Evolutionary conservation across 2,329 filamentous ascomycete species (phyloP), one percentile per base, ranked within the genome.

Genomic region (Sporothrix dimorphospora): DNA sequence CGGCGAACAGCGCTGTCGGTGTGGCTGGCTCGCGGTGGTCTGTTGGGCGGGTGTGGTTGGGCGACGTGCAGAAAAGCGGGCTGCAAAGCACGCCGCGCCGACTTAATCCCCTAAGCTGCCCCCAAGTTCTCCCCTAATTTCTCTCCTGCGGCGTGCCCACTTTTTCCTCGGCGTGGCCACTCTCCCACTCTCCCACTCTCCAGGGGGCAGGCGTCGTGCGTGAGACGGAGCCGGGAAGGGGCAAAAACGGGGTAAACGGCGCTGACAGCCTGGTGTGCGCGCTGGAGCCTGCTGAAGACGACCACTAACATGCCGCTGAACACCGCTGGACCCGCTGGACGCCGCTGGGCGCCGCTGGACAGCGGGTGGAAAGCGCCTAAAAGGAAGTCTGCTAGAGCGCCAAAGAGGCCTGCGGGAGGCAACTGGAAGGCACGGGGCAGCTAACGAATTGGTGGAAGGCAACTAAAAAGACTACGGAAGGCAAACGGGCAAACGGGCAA

Each of bases 101-200:
- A 42, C n/a, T 40, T 21, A 40, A 14, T 34, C 14, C 21, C 4
- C 5, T 24, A 30, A 30, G 16, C 19, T n/a, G n/a, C n/a, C n/a
- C n/a, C n/a, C n/a, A n/a, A n/a, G n/a, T n/a, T n/a, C n/a, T 12
- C 59, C 34, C 19, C 42, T 51, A 30, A 49, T 67, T 67, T 51
- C 63, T 34, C 63, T 21, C 42, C 63, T 51, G 61, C 24, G 42
- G 14, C 8, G n/a, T 7, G 24, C 9, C 63, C 63, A 67, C 63
- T 67, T 51, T 66, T 67, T 27, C 38, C 63, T 67, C 42, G 63
- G 63, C 63, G 63, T 67, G 40, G 42, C 63, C 63, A 66, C 47
- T n/a, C n/a, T n/a, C n/a, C n/a, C n/a, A n/a, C n/a, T n/a, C n/a
- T n/a, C n/a, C n/a, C n/a, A n/a, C n/a, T n/a, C n/a, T n/a, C n/a